These are phyloP conservation scores for Pelargonium exstipulatum DNA, from an alignment of 441 rosid species.

Conservation along the genomic window DNA sequence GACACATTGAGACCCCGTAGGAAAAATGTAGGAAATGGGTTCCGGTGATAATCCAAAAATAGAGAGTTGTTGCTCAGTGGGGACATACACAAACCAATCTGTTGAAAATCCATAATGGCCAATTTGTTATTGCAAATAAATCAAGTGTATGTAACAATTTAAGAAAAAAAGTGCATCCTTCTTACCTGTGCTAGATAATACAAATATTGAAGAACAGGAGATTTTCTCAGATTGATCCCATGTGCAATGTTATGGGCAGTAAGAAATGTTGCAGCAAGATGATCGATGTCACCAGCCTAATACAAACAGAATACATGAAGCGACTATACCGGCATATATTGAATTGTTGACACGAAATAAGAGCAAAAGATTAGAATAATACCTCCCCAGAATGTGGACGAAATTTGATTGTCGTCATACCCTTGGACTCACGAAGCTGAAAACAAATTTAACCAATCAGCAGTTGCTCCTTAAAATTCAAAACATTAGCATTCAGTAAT, in stretches of 20 bases:
- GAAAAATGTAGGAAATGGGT: conserved; percentile 89
- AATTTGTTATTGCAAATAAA: conserved; percentile 19
- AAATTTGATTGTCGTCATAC: conserved; percentile 91
- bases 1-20: conserved; percentile 94
- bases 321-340: no score
- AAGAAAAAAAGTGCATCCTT: no score
- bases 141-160: no score
- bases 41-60: conserved; percentile 90
- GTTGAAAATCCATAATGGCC: conserved; percentile 23
- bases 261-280: conserved; percentile 95
- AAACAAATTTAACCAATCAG: conserved; percentile 23
- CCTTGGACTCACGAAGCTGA: conserved; percentile 98
- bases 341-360: no score
- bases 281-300: conserved; percentile 99
- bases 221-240: conserved; percentile 91
- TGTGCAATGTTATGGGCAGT: conserved; percentile 91
- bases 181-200: conserved; percentile 90
- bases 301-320: conserved; percentile 46
- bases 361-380: no score
- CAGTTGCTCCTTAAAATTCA: conserved; percentile 7
- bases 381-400: conserved; percentile 99
- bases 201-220: conserved; percentile 99
- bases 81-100: conserved; percentile 99
- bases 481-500: not conserved
- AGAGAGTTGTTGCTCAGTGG: conserved; percentile 98